Percentiles rank a stretch among this genome's conserved stretches.
Evolutionary conservation across 768 basidiomycete genomes (phyloP).

Genomic region (Russula sp.): DNA sequence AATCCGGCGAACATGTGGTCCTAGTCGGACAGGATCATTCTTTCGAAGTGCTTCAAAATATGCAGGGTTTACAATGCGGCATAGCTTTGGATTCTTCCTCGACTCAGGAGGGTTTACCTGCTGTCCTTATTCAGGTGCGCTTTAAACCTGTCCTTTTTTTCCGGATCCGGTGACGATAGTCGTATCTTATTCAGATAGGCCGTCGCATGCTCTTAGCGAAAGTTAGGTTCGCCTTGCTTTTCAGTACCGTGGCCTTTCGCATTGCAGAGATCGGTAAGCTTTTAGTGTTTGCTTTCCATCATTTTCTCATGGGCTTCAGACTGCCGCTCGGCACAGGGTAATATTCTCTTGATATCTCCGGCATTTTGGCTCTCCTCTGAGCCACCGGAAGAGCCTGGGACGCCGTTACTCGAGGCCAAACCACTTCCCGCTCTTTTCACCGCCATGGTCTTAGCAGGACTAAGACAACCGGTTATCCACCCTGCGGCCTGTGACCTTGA

Average conservation of each 20-base stretch:
- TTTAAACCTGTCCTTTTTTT: not conserved
- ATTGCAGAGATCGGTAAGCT: constrained; percentile 16
- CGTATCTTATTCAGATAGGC: constrained; percentile 1
- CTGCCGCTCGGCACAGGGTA: constrained; percentile 5
- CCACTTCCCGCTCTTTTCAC: constrained; percentile 17
- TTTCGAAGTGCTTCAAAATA: not conserved
- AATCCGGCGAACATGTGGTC: constrained; percentile 9
- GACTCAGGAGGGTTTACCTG: constrained; percentile 19
- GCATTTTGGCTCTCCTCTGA: constrained; percentile 15
- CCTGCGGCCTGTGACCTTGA: constrained; percentile 12
- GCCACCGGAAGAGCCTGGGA: not conserved
- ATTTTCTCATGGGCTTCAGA: constrained; percentile 8
- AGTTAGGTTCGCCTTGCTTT: constrained; percentile 17
- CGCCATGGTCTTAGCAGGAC: constrained; percentile 14
- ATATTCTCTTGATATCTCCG: constrained; percentile 16
- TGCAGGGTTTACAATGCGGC: constrained; percentile 15
- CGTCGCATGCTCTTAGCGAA: constrained; percentile 19
- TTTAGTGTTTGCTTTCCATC: not conserved
- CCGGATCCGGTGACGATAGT: not conserved
- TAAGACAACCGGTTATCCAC: not conserved
- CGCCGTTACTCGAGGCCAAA: constrained; percentile 6
- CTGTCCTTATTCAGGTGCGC: constrained; percentile 18
- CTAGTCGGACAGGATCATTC: constrained; percentile 19
- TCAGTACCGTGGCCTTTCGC: constrained; percentile 12
- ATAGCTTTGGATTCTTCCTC: constrained; percentile 14